These are phyloP conservation scores for Candida gigantensis DNA, from an alignment of 1,139 yeast species.

Conservation along the genomic window DNA sequence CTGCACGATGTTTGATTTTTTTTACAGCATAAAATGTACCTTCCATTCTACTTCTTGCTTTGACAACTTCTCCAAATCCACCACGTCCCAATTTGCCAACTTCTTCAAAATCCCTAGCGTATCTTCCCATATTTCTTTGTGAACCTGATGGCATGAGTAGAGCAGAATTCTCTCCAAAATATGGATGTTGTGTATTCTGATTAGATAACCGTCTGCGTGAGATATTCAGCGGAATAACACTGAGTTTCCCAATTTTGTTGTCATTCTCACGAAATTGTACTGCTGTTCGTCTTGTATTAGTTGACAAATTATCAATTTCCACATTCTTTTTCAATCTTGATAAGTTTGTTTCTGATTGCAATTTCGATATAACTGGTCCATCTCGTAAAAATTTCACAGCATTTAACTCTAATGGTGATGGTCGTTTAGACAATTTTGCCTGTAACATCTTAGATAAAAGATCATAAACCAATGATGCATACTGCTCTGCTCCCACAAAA, in stretches of 20 bases:
- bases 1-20: slow-evolving; percentile 80
- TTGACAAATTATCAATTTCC: neutral
- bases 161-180: slow-evolving; percentile 6
- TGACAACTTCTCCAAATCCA: slow-evolving; percentile 96
- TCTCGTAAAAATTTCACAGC: slow-evolving; percentile 81
- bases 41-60: slow-evolving; percentile 88
- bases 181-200: slow-evolving; percentile 16
- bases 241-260: neutral
- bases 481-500: slow-evolving; percentile 32
- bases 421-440: slow-evolving; percentile 66
- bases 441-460: slow-evolving; percentile 68
- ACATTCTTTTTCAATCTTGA: slow-evolving; percentile 4
- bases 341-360: slow-evolving; percentile 8
- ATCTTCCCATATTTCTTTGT: slow-evolving; percentile 29
- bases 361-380: slow-evolving; percentile 41
- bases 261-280: neutral
- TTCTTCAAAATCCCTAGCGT: slow-evolving; percentile 82
- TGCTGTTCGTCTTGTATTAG: neutral
- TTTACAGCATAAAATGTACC: slow-evolving; percentile 95
- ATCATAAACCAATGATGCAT: slow-evolving; percentile 52
- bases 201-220: slow-evolving; percentile 22
- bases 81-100: slow-evolving; percentile 92
- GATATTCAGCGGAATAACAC: slow-evolving; percentile 3
- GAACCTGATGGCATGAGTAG: slow-evolving; percentile 5
- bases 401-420: slow-evolving; percentile 78